phyloP scores from a whole-genome alignment of 805 yeast species.

The Candida qinlingensis region DNA sequence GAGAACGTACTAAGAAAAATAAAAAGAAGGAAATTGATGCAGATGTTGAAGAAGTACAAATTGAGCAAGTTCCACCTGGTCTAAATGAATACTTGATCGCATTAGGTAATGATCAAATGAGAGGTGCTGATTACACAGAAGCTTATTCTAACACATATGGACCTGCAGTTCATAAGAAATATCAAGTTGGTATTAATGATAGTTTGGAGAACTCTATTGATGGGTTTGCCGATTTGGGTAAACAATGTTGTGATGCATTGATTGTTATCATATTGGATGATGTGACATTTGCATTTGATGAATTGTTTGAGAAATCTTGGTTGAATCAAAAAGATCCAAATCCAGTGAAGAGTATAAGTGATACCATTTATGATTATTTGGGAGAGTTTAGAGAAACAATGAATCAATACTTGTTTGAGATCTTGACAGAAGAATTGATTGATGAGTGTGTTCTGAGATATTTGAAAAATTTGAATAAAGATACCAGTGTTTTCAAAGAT shows the following conservation, averaged over 20 bases:
- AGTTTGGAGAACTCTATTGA: slow-evolving; percentile 64
- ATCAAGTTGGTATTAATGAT: slow-evolving; percentile 52
- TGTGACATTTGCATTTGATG: slow-evolving; percentile 53
- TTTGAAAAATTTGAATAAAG: slow-evolving; percentile 40
- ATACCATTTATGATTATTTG: slow-evolving; percentile 72
- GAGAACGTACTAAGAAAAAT: slow-evolving; percentile 25
- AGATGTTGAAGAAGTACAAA: slow-evolving; percentile 34
- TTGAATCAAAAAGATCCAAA: slow-evolving; percentile 34
- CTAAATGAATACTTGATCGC: slow-evolving; percentile 77
- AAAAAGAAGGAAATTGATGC: slow-evolving; percentile 20
- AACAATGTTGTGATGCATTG: slow-evolving; percentile 51
- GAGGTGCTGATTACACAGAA: slow-evolving; percentile 64
- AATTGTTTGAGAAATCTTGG: slow-evolving; percentile 68
- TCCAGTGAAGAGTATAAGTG: slow-evolving; percentile 57
- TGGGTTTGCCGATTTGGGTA: slow-evolving; percentile 72
- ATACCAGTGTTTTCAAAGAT: slow-evolving; percentile 33
- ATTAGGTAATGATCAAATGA: slow-evolving; percentile 76
- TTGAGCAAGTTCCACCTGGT: slow-evolving; percentile 60
- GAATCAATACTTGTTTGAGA: slow-evolving; percentile 49
- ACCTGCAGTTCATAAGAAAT: slow-evolving; percentile 59
- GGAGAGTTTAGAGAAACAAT: slow-evolving; percentile 52
- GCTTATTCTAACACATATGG: slow-evolving; percentile 62
- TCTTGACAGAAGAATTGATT: slow-evolving; percentile 46
- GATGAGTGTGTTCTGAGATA: slow-evolving; percentile 48
- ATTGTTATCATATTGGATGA: slow-evolving; percentile 67